Conservation (phyloP, 306 rosid genomes). For the Citrullus colocynthis region DNA sequence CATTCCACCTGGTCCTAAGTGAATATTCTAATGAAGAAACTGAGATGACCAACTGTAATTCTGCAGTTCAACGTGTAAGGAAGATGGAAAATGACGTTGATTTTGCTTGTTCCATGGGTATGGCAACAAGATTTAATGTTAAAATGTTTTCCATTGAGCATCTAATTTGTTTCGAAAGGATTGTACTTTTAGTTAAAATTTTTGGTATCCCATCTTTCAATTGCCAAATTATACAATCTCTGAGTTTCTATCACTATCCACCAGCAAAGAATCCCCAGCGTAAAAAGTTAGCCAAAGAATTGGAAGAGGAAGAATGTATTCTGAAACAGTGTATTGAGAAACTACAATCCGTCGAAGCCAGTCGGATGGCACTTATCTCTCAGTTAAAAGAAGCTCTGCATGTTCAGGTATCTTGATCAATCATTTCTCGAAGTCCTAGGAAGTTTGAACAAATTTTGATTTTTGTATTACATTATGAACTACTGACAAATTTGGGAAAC, state of each 20-base stretch:
- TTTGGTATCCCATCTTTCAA: background rate
- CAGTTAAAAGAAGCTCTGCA: constrained; percentile 77
- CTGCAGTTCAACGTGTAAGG: constrained; percentile 57
- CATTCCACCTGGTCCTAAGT: constrained; percentile 63
- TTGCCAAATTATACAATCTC: background rate
- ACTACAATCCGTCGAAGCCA: constrained; percentile 58
- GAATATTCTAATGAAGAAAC: constrained; percentile 63
- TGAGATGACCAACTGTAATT: constrained; percentile 75
- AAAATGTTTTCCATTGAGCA: background rate
- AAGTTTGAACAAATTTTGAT: background rate
- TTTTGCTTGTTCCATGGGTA: constrained; percentile 49
- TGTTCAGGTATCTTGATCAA: constrained; percentile 49
- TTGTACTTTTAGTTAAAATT: background rate
- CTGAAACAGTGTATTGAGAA: constrained; percentile 66
- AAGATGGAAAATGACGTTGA: constrained; percentile 74
- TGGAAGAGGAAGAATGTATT: constrained; percentile 62
- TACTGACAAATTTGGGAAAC: background rate
- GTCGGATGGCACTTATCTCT: constrained; percentile 60
- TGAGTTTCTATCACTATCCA: constrained; percentile 20
- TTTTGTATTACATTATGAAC: background rate
- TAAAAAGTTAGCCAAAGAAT: constrained; percentile 50
- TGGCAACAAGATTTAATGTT: constrained; percentile 10
- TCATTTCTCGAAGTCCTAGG: background rate
- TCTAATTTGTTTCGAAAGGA: background rate
- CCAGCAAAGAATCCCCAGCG: constrained; percentile 84